Base-by-base conservation (phyloP, 192 early-diverging fungal species). In the Phlyctochytrium planicorne region DNA sequence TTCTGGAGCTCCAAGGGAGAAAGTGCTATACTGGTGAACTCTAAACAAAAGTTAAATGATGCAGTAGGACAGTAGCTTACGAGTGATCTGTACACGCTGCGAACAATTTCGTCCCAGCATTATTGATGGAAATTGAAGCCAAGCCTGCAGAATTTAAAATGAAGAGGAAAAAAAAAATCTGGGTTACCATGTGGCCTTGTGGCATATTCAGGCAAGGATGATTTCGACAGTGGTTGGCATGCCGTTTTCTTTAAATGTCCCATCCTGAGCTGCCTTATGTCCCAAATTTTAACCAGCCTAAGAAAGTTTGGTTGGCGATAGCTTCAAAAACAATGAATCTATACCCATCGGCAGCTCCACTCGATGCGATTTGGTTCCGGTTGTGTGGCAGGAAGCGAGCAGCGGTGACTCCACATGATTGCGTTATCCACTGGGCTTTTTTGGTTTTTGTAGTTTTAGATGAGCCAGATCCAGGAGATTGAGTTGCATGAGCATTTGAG, bases 221-320 rank as follows among this genome's bases (percentile, higher is more conserved):
- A 32, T 34, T 1, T 4, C 53, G 33, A 24, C 23, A 37, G 52
- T 70, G 62, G 1, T 6, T 53, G 25, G 24, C 16, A 25, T 2
- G 33, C 57, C 2, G 35, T 57, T 60, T 29, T 20, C 29, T 62
- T 14, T 12, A 24, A 35, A 10, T 75, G 35, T 70, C 63, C 56
- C 75, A 72, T 35, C 62, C 66, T n/a, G 80, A n/a, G n/a, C n/a
- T 72, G 77, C 23, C 94, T 74, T 60, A 90, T 76, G 69, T 96
- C 94, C 94, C 94, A 96, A 34, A 89, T 82, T 73, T 90, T 92
- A 32, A 96, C 75, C 29, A 83, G 69, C 23, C 88, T 88, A 27
- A 36, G 66, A 78, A 59, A 33, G 60, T 67, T 52, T 61, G n/a
- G 31, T 37, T 33, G 2, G 40, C 53, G 31, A 75, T 65, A 3